Base-by-base conservation (phyloP, 2,329 filamentous ascomycete genomes). In the Microcera coccophila region DNA sequence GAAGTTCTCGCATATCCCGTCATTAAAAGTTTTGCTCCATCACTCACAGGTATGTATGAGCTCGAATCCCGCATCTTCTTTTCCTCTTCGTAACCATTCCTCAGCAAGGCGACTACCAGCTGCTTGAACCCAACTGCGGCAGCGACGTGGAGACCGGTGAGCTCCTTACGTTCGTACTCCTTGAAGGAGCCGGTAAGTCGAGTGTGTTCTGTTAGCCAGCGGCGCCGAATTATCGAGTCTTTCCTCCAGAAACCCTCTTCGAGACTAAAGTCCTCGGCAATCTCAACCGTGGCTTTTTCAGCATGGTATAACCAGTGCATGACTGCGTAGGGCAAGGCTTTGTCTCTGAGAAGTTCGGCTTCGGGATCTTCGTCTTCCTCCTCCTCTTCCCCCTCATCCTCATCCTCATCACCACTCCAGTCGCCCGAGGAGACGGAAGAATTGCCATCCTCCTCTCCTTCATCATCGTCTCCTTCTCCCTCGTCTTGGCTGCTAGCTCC, bases 211-310 rank as follows among this genome's bases (percentile, higher is more conserved):
- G 59, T 57, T 3, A 70, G 48, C 68, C 68, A 71, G 3, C 63
- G 64, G 12, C 60, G 60, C 7, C 68, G 58, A 9, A 68, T 59
- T 2, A 49, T 42, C 0, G 68, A 70, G 12, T 60, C 58, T 0
- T 46, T 49, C 21, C 60, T 58, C 68, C 68, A 71, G 39, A 71
- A 71, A n/a, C n/a, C n/a, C n/a, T n/a, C n/a, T n/a, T n/a, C n/a
- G n/a, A n/a, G n/a, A n/a, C n/a, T n/a, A n/a, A n/a, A n/a, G n/a
- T 48, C 46, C 9, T 49, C 46, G 31, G 39, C 34, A 16, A 31
- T 45, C 12, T 45, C 42, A 9, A 48, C 29, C 8, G 26, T 26
- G 11, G 45, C 36, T 15, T 40, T 35, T n/a, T 45, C 45, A 11
- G 29, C 24, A 7, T 48, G 15, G n/a, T n/a, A n/a, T n/a, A n/a